These are phyloP conservation scores for Fusarium chuoi DNA, from an alignment of 2,329 filamentous ascomycete species.

Conservation along the genomic window DNA sequence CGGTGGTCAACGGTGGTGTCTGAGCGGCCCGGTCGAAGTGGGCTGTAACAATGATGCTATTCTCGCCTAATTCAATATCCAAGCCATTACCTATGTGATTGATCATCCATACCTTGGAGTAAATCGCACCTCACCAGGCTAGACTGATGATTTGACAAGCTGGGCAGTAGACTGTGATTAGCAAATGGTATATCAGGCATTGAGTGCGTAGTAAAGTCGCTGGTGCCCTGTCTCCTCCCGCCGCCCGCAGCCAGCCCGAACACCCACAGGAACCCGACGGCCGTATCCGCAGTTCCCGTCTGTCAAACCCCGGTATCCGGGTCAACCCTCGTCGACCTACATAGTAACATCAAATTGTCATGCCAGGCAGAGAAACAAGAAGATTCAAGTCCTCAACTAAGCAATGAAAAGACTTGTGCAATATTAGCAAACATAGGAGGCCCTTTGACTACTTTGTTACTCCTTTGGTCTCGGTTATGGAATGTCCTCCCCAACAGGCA, in stretches of 20 bases:
- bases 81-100: background rate
- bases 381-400: background rate
- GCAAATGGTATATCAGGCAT: background rate
- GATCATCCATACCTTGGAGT: background rate
- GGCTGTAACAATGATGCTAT: constrained; percentile 11
- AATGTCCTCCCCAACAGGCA: constrained; percentile 56
- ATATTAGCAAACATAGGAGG: background rate
- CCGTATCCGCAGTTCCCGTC: constrained; percentile 39
- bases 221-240: constrained; percentile 8
- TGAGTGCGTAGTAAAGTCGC: background rate
- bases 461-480: constrained; percentile 35
- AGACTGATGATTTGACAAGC: background rate
- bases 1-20: constrained; percentile 26
- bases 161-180: background rate
- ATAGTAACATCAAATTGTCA: constrained; percentile 5
- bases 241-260: constrained; percentile 12
- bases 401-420: background rate
- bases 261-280: constrained; percentile 26
- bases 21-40: constrained; percentile 20
- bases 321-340: constrained; percentile 13
- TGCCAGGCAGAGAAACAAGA: background rate
- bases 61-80: background rate
- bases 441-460: background rate
- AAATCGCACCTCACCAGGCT: background rate
- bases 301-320: constrained; percentile 19